A percentile compares a stretch with the other conserved stretches of the same genome.
Evolutionary conservation across 345 rosid species (phyloP).

Genomic region (Populus euphratica): DNA sequence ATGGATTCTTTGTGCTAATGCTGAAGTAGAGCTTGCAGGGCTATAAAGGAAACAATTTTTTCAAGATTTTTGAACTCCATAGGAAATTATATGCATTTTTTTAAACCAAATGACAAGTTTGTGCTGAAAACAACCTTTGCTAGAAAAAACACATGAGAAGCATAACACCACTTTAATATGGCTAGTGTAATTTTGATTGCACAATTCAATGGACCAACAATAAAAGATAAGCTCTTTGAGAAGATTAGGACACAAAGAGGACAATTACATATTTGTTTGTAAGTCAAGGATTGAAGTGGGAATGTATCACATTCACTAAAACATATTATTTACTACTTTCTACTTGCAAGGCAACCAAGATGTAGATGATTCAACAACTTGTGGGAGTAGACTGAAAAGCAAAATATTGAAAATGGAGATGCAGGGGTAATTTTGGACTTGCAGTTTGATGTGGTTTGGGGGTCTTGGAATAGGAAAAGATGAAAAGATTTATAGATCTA

Average conservation of each 20-base stretch:
- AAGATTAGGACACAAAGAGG: not conserved
- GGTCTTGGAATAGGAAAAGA: not conserved
- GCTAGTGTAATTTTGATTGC: too few relatives aligned
- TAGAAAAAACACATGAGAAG: too few relatives aligned
- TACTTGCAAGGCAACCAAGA: not conserved
- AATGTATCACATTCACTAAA: not conserved
- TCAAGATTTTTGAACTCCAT: too few relatives aligned
- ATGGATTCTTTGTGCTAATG: too few relatives aligned
- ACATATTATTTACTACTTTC: not conserved
- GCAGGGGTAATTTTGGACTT: not conserved
- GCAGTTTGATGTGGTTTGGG: not conserved
- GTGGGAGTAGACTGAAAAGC: not conserved
- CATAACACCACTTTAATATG: too few relatives aligned
- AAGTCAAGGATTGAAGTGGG: not conserved
- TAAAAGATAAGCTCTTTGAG: not conserved
- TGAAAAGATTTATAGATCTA: too few relatives aligned
- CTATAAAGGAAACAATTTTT: too few relatives aligned
- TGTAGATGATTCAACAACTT: not conserved
- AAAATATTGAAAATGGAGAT: not conserved
- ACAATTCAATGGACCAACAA: not conserved
- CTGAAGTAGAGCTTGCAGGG: too few relatives aligned
- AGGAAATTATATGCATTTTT: too few relatives aligned
- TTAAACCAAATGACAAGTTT: too few relatives aligned
- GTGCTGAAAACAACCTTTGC: too few relatives aligned
- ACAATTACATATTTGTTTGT: too few relatives aligned